phyloP scores from a whole-genome alignment of 352 stramenopile species.

The Phytopythium vexans region DNA sequence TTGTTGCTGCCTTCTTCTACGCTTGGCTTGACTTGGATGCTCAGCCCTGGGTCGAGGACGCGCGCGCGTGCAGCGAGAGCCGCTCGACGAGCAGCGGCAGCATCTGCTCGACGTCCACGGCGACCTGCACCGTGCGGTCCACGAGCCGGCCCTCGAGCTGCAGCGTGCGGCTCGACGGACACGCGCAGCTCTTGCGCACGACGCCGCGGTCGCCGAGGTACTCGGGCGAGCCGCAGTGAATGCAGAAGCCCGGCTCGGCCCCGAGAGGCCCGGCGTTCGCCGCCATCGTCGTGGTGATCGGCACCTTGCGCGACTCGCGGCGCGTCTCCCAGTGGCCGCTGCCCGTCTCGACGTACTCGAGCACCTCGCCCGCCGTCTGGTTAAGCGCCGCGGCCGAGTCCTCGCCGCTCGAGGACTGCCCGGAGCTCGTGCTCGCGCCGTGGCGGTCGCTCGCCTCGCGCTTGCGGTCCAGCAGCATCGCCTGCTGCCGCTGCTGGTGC shows the following conservation, averaged over 20 bases:
- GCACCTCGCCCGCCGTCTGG: constrained; percentile 33
- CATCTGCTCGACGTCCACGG: constrained; percentile 18
- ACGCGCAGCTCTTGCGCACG: constrained; percentile 45
- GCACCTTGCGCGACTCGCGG: constrained; percentile 8
- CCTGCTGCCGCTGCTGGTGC: constrained; percentile 23
- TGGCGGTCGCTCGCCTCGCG: constrained; percentile 10
- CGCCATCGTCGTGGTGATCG: constrained; percentile 17
- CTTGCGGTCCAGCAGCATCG: constrained; percentile 6
- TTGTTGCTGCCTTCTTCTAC: no score
- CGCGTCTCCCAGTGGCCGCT: constrained; percentile 65
- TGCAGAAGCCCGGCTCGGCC: constrained; percentile 29
- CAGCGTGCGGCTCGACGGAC: constrained; percentile 8
- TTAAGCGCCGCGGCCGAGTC: constrained; percentile 5
- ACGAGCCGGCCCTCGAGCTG: constrained; percentile 11
- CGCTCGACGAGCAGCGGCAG: constrained; percentile 24
- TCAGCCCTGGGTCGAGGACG: neutral
- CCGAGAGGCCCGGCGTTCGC: constrained; percentile 8
- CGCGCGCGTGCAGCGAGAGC: constrained; percentile 19
- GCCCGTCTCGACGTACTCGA: constrained; percentile 58
- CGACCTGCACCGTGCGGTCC: constrained; percentile 10
- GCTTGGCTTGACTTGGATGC: neutral
- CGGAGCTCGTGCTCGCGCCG: constrained; percentile 27
- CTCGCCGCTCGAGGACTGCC: constrained; percentile 13
- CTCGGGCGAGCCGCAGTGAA: constrained; percentile 36
- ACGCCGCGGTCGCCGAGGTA: constrained; percentile 38